A percentile compares a stretch with the other conserved stretches of the same genome.
These are phyloP conservation scores for Ceratocystis smalleyi DNA, from an alignment of 2,329 filamentous ascomycete species.

Conservation along the genomic window DNA sequence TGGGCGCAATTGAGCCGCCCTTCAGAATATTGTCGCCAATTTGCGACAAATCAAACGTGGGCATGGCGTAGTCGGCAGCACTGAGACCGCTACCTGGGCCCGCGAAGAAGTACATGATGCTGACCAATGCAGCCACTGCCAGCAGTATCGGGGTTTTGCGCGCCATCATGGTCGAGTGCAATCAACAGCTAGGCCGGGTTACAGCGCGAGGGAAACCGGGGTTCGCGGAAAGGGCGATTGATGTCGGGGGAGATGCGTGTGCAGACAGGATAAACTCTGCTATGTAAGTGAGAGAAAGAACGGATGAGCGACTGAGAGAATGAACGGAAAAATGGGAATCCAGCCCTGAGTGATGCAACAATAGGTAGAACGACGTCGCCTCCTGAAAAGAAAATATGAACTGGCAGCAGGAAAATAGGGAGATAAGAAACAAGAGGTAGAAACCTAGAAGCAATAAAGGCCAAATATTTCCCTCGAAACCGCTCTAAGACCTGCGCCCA, in stretches of 20 bases:
- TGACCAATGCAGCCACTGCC: conserved; percentile 39
- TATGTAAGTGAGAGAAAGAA: not conserved
- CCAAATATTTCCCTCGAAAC: not conserved
- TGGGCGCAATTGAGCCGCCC: conserved; percentile 61
- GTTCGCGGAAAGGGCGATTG: not conserved
- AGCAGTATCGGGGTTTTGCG: conserved; percentile 39
- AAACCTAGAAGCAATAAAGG: not conserved
- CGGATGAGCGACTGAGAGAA: not conserved
- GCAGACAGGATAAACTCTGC: not conserved
- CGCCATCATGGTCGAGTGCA: conserved; percentile 29
- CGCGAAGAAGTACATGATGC: conserved; percentile 44
- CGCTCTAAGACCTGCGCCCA: not conserved
- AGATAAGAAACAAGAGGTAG: not conserved
- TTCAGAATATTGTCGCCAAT: conserved; percentile 38
- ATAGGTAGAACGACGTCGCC: not conserved
- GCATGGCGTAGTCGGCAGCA: conserved; percentile 7
- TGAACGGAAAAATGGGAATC: not conserved
- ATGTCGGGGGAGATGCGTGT: not conserved
- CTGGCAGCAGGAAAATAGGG: not conserved
- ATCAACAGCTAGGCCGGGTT: not conserved
- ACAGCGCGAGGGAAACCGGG: not conserved
- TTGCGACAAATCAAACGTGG: conserved; percentile 27
- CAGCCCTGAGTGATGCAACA: not conserved
- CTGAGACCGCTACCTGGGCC: conserved; percentile 22
- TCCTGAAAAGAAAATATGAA: not conserved